A percentile compares a stretch with the other conserved stretches of the same genome.
These are phyloP conservation scores for Amesomyces nigricolor DNA, from an alignment of 2,329 filamentous ascomycete genomes.

Conservation along the genomic window DNA sequence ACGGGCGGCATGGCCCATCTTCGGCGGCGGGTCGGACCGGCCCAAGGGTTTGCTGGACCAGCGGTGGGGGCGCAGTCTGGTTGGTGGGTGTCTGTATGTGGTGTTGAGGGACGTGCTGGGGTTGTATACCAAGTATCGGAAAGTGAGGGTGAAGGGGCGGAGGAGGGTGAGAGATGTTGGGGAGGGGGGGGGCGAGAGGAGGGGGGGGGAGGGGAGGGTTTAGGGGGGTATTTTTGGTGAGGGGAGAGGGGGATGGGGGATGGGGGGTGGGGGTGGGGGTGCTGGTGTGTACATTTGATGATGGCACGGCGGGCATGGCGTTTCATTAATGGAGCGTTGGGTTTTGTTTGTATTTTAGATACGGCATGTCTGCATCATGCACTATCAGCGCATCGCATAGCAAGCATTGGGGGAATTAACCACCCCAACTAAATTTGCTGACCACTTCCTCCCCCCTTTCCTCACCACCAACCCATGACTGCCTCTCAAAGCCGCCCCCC, in stretches of 20 bases:
- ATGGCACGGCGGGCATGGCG: too few species aligned
- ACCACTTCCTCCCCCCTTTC: too few species aligned
- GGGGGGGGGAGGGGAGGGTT: too few species aligned
- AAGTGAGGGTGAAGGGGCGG: slow-evolving; percentile 44
- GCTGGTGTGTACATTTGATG: too few species aligned
- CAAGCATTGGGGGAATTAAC: too few species aligned
- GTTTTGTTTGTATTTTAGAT: too few species aligned
- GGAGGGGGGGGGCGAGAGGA: background rate
- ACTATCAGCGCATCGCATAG: too few species aligned
- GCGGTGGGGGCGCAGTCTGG: slow-evolving; percentile 81
- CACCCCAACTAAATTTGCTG: too few species aligned
- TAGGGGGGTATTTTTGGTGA: background rate
- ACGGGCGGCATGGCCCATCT: slow-evolving; percentile 24
- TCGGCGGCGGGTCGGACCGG: slow-evolving; percentile 24
- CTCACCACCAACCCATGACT: too few species aligned
- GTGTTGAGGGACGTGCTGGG: slow-evolving; percentile 66
- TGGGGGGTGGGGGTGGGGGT: too few species aligned
- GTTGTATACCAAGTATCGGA: slow-evolving; percentile 59
- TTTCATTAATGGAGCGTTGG: too few species aligned
- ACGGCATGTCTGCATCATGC: too few species aligned
- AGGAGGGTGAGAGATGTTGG: slow-evolving; percentile 20
- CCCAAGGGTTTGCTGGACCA: slow-evolving; percentile 64
- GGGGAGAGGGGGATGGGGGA: background rate
- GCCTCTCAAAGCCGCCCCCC: slow-evolving; percentile 23
- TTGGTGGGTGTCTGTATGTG: slow-evolving; percentile 84